Evolutionary conservation across 441 rosid species (phyloP).

Genomic region (Manihot esculenta): DNA sequence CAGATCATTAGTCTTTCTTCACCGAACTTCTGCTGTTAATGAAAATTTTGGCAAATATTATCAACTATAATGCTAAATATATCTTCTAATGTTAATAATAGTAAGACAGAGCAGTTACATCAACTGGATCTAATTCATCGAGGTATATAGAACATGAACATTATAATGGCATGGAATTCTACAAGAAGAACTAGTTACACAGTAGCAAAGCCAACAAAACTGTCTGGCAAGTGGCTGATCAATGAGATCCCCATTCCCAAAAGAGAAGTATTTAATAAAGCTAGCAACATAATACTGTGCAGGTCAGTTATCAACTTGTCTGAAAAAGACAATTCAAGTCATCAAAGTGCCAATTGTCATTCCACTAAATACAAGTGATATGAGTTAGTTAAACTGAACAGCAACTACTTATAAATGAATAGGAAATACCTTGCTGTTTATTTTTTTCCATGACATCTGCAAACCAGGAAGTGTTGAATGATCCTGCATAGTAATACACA

Average conservation of each 20-base stretch:
- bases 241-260: background rate
- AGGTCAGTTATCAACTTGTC: background rate
- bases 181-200: background rate
- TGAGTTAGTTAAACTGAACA: background rate
- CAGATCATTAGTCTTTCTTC: no score
- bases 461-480: constrained; percentile 73
- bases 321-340: background rate
- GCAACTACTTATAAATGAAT: constrained; percentile 6
- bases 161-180: background rate
- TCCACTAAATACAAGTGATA: background rate
- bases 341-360: background rate
- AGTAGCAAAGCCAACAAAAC: background rate
- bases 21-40: no score
- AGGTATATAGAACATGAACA: background rate
- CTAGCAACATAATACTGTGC: constrained; percentile 6
- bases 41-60: no score
- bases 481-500: constrained; percentile 52
- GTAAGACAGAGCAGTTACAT: background rate
- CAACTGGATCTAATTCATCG: constrained; percentile 5
- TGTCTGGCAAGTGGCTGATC: background rate
- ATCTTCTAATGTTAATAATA: background rate
- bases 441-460: constrained; percentile 67
- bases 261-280: background rate
- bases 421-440: constrained; percentile 68
- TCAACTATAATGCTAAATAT: background rate